These are phyloP conservation scores for Anthracocystis panici-leucophaei DNA, from an alignment of 1,284 basidiomycete genomes.

Conservation along the genomic window DNA sequence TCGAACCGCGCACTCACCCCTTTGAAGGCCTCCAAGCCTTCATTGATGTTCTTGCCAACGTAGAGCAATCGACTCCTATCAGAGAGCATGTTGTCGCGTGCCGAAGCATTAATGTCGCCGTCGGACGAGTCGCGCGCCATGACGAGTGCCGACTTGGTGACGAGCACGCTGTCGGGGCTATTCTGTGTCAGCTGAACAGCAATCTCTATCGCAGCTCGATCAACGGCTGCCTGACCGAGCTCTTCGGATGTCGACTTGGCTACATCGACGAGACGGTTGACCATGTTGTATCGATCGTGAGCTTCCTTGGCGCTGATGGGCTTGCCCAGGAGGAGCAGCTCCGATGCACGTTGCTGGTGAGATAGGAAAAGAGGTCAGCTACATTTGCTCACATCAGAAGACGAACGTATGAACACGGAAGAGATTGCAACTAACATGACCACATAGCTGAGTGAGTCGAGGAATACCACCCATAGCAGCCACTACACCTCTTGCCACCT, in stretches of 20 bases:
- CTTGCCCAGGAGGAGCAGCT: constrained; percentile 80
- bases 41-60: constrained; percentile 79
- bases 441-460: constrained; percentile 57
- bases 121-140: constrained; percentile 46
- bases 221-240: constrained; percentile 74
- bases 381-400: neutral
- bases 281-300: constrained; percentile 78
- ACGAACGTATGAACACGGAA: too few relatives aligned
- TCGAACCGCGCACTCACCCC: constrained; percentile 69
- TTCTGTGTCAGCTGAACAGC: constrained; percentile 77
- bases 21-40: constrained; percentile 73
- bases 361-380: constrained; percentile 3
- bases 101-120: constrained; percentile 75
- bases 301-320: constrained; percentile 79
- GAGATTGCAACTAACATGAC: constrained; percentile 43
- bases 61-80: constrained; percentile 76
- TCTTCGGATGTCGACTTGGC: constrained; percentile 72
- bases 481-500: constrained; percentile 83
- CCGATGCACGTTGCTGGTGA: constrained; percentile 76
- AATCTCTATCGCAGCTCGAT: constrained; percentile 76
- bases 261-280: constrained; percentile 58
- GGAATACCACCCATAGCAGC: constrained; percentile 79
- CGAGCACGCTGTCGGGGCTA: constrained; percentile 83
- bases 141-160: constrained; percentile 75
- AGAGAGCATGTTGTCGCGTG: constrained; percentile 73